Conservation (phyloP, 352 stramenopile genomes). For the Globisporangium alternatum region DNA sequence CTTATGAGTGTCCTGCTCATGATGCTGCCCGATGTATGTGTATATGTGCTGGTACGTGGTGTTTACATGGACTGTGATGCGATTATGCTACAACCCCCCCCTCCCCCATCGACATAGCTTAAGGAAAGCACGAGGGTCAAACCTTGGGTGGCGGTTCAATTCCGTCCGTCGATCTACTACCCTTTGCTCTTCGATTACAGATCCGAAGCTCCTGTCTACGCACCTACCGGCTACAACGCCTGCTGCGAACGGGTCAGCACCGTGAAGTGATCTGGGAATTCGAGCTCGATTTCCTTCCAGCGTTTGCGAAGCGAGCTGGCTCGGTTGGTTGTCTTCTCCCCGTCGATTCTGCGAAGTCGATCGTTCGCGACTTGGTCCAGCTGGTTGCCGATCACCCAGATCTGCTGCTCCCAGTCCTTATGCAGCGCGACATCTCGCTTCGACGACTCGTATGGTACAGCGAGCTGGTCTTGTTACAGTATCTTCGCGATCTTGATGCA, state of each 20-base stretch:
- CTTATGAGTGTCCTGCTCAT: not conserved
- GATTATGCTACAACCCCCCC: not conserved
- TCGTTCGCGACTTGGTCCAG: conserved; percentile 1
- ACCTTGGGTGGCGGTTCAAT: not conserved
- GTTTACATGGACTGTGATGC: not conserved
- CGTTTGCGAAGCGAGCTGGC: not conserved
- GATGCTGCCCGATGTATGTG: not conserved
- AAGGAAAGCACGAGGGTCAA: not conserved
- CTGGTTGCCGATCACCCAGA: not conserved
- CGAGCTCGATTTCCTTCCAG: not conserved
- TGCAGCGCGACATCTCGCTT: not conserved
- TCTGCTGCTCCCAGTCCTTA: not conserved
- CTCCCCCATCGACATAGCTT: not conserved
- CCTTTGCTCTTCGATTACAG: not conserved
- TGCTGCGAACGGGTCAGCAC: not conserved
- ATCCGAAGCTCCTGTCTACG: not conserved
- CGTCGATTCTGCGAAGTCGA: not conserved
- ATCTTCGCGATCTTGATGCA: conserved; percentile 1
- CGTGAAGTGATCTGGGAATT: not conserved
- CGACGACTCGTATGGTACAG: not conserved
- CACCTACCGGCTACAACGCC: not conserved
- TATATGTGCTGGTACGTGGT: not conserved
- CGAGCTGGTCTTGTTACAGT: not conserved
- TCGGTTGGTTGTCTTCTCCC: not conserved
- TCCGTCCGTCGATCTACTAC: not conserved